Percentiles rank a stretch among this genome's conserved stretches.
Conservation (phyloP, 1,284 basidiomycete genomes). For the Puccinia horiana region DNA sequence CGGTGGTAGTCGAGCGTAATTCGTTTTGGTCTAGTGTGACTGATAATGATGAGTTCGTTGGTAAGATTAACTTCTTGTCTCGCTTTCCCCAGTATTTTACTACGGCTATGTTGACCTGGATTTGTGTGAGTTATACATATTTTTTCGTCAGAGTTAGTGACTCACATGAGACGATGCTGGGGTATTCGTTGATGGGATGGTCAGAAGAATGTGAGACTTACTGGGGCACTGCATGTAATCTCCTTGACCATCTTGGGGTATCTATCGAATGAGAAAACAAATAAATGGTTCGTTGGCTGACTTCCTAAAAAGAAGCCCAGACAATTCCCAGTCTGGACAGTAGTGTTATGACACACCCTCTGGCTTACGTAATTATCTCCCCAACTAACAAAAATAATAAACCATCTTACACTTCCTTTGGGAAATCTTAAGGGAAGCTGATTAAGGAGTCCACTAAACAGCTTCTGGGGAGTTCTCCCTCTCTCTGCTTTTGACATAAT, state of each 20-base stretch:
- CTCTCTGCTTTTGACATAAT: too few species aligned
- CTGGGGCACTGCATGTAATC: conserved; percentile 54
- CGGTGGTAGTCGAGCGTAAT: conserved; percentile 88
- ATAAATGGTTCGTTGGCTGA: neutral
- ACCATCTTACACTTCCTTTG: too few species aligned
- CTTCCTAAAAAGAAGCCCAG: neutral
- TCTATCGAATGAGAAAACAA: neutral
- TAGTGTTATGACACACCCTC: too few species aligned
- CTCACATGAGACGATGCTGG: neutral
- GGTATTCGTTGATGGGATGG: neutral
- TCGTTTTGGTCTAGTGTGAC: conserved; percentile 97
- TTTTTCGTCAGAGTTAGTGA: neutral
- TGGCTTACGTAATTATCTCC: too few species aligned
- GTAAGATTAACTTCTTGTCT: conserved; percentile 89
- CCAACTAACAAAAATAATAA: too few species aligned
- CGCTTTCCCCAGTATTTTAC: conserved; percentile 83
- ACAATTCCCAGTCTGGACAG: neutral
- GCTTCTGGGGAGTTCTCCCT: too few species aligned
- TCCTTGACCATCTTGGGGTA: conserved; percentile 48
- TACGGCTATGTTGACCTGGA: conserved; percentile 55
- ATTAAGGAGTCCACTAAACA: too few species aligned
- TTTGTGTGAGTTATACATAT: neutral
- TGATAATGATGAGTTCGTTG: conserved; percentile 95
- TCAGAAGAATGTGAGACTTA: conserved; percentile 20
- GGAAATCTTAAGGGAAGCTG: too few species aligned